Percentiles rank a stretch among this genome's conserved stretches.
phyloP scores from a whole-genome alignment of 805 yeast species.

The Candida caryicola region DNA sequence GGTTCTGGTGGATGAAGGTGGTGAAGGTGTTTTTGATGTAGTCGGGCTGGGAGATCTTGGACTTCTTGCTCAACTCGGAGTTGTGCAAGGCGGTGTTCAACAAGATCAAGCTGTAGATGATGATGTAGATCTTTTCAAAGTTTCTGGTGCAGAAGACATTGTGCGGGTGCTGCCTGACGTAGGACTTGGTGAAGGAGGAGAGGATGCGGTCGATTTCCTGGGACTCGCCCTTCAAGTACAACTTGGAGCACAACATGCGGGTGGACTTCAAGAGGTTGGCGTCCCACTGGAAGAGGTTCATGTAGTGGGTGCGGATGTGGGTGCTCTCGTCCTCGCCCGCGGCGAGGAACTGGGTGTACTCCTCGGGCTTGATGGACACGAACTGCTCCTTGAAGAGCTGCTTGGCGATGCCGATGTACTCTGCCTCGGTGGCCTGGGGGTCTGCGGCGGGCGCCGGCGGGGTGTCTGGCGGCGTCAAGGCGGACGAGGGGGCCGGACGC shows the following conservation, averaged over 20 bases:
- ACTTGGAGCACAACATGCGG: conserved; percentile 55
- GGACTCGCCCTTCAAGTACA: conserved; percentile 81
- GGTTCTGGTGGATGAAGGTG: conserved; percentile 39
- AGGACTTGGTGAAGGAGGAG: conserved; percentile 63
- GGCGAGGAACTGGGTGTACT: conserved; percentile 43
- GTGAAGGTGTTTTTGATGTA: conserved; percentile 41
- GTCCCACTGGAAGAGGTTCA: conserved; percentile 47
- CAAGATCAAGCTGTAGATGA: conserved; percentile 67
- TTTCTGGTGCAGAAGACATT: conserved; percentile 49
- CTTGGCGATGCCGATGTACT: conserved; percentile 32
- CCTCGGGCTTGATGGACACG: conserved; percentile 43
- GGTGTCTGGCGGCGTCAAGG: neutral
- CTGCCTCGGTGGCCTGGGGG: conserved; percentile 11
- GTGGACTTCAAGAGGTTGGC: conserved; percentile 56
- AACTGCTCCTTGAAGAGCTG: conserved; percentile 40
- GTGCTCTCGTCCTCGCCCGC: conserved; percentile 37
- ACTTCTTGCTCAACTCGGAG: conserved; percentile 34
- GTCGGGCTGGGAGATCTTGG: conserved; percentile 40
- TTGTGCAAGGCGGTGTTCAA: conserved; percentile 78
- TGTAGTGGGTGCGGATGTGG: conserved; percentile 40
- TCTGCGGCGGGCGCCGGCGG: conserved; percentile 1
- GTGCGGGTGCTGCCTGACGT: conserved; percentile 50
- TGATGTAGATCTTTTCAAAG: conserved; percentile 59
- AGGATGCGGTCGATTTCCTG: conserved; percentile 75
- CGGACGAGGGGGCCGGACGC: neutral